These are phyloP conservation scores for Candida multigemmis DNA, from an alignment of 805 yeast species.

Conservation along the genomic window DNA sequence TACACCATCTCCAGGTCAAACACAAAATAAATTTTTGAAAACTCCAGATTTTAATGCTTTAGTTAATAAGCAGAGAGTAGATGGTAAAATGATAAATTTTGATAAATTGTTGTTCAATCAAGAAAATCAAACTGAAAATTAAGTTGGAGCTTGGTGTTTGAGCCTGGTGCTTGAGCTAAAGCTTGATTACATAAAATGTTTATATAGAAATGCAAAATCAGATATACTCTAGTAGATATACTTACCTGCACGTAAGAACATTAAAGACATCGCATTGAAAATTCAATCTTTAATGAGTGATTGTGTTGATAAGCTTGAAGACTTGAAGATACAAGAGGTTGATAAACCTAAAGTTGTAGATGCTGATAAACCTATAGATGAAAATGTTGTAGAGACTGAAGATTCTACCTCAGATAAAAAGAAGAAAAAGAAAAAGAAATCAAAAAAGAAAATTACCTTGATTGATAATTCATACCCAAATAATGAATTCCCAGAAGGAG, in stretches of 20 bases:
- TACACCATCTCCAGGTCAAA: constrained; percentile 55
- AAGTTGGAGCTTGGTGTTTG: background rate
- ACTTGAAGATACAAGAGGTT: constrained; percentile 1
- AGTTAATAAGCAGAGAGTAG: constrained; percentile 18
- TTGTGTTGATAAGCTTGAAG: constrained; percentile 1
- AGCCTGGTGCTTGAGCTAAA: too few species aligned
- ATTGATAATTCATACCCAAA: constrained; percentile 63
- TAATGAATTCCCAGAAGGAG: constrained; percentile 77
- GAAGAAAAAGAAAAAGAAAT: constrained; percentile 41
- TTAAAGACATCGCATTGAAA: background rate
- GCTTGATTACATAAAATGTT: too few species aligned
- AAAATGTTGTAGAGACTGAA: constrained; percentile 2
- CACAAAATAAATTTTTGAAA: constrained; percentile 17
- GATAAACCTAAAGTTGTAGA: constrained; percentile 24
- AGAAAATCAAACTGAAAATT: constrained; percentile 4
- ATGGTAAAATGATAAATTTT: constrained; percentile 36
- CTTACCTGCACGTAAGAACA: too few species aligned
- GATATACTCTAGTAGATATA: too few species aligned
- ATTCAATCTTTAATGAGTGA: constrained; percentile 1
- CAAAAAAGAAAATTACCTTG: constrained; percentile 47
- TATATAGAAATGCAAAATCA: too few species aligned
- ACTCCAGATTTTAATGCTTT: constrained; percentile 34
- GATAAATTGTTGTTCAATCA: constrained; percentile 23
- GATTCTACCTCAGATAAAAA: constrained; percentile 8
- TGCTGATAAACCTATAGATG: constrained; percentile 34